Percentiles rank a stretch among this genome's conserved stretches.
These are phyloP conservation scores for Achaetomiella virescens DNA, from an alignment of 495 filamentous ascomycete genomes.

Conservation along the genomic window DNA sequence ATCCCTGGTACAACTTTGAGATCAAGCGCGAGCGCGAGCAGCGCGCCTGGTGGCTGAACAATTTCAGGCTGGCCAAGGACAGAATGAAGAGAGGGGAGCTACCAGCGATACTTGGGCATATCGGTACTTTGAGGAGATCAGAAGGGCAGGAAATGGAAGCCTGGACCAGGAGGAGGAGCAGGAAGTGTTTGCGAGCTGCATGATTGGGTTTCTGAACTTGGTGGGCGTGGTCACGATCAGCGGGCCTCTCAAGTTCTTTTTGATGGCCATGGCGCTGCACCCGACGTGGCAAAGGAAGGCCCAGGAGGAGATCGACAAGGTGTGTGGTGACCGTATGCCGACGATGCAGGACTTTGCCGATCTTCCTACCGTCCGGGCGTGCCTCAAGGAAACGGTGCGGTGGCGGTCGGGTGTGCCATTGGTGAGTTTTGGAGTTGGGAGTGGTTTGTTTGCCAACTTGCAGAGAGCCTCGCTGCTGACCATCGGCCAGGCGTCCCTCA, in stretches of 20 bases:
- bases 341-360: conserved; percentile 41
- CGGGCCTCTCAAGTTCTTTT: conserved; percentile 43
- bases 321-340: conserved; percentile 48
- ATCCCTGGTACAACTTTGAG: conserved; percentile 44
- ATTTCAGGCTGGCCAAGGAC: conserved; percentile 36
- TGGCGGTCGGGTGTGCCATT: conserved; percentile 52
- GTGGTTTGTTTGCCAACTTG: neutral
- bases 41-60: conserved; percentile 41
- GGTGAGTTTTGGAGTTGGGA: conserved; percentile 30
- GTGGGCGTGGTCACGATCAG: conserved; percentile 45
- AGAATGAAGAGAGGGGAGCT: conserved; percentile 33
- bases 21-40: conserved; percentile 35
- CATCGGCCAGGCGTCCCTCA: conserved; percentile 42
- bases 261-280: conserved; percentile 44
- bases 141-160: conserved; percentile 30
- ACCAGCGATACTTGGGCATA: conserved; percentile 40
- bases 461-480: conserved; percentile 3
- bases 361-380: conserved; percentile 49
- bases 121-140: conserved; percentile 41
- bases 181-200: conserved; percentile 42
- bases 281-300: conserved; percentile 44
- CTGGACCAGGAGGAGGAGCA: conserved; percentile 36
- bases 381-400: conserved; percentile 54
- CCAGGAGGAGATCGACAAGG: conserved; percentile 55
- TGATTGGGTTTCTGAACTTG: conserved; percentile 44